phyloP scores from a whole-genome alignment of 2,329 filamentous ascomycete genomes.

The Nemania bipapillata region DNA sequence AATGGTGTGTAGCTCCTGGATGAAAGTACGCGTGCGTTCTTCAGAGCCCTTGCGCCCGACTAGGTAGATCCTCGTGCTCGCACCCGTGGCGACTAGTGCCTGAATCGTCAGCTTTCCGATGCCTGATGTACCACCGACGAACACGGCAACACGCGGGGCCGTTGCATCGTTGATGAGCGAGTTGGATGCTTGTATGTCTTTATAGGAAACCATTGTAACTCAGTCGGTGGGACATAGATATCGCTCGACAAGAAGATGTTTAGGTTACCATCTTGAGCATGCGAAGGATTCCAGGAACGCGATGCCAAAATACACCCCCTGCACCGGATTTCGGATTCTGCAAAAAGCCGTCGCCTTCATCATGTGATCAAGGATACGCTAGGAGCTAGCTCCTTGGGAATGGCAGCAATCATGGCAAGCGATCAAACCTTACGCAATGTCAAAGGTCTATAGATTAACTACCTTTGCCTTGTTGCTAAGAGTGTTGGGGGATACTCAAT shows the following conservation, averaged over 20 bases:
- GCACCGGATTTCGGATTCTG: neutral
- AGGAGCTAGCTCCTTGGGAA: neutral
- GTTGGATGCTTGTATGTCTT: slow-evolving; percentile 55
- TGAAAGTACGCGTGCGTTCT: slow-evolving; percentile 49
- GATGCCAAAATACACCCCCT: neutral
- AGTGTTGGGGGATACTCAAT: no score
- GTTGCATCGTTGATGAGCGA: slow-evolving; percentile 54
- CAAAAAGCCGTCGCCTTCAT: neutral
- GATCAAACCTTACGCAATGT: neutral
- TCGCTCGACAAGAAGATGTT: neutral
- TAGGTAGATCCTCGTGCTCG: slow-evolving; percentile 55
- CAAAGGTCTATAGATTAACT: neutral
- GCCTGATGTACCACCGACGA: slow-evolving; percentile 60
- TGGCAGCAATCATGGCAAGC: neutral
- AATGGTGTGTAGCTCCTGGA: slow-evolving; percentile 51
- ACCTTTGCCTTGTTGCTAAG: no score
- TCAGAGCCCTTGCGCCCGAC: slow-evolving; percentile 56
- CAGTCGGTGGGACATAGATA: neutral
- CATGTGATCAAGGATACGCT: neutral
- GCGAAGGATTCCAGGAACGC: neutral
- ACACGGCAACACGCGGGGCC: slow-evolving; percentile 55
- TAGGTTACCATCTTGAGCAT: neutral
- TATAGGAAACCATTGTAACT: slow-evolving; percentile 52
- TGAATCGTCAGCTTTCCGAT: slow-evolving; percentile 57
- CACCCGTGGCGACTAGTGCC: slow-evolving; percentile 53